These are phyloP conservation scores for Talaromyces sp. DNA, from an alignment of 2,329 filamentous ascomycete genomes.

Conservation along the genomic window DNA sequence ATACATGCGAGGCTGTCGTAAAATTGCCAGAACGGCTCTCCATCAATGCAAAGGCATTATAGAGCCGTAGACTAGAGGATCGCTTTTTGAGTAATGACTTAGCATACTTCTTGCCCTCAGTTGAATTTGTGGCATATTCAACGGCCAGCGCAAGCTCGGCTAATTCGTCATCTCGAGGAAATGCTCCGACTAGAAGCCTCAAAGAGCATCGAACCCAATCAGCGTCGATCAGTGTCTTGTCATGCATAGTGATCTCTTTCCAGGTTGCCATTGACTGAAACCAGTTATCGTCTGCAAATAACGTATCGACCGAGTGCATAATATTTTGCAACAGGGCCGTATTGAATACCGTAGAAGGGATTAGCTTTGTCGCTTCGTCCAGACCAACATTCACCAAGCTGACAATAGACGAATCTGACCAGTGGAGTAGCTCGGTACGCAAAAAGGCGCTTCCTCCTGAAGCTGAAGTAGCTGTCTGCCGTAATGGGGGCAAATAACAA, in stretches of 20 bases:
- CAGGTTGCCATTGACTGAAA: conserved; percentile 41
- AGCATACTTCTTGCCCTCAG: conserved; percentile 64
- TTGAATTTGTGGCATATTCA: conserved; percentile 56
- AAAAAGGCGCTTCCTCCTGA: conserved; percentile 58
- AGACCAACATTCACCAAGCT: conserved; percentile 21
- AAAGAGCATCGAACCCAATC: conserved; percentile 56
- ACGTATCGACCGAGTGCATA: conserved; percentile 49
- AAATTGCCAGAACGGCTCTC: conserved; percentile 61
- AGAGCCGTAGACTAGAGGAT: conserved; percentile 64
- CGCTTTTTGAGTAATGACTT: conserved; percentile 71
- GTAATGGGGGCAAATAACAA: conserved; percentile 60
- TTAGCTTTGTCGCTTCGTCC: conserved; percentile 25
- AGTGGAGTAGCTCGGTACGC: conserved; percentile 41
- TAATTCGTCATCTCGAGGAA: conserved; percentile 52
- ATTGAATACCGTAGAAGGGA: conserved; percentile 35
- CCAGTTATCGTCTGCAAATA: conserved; percentile 55
- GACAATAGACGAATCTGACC: conserved; percentile 25
- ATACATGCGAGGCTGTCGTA: conserved; percentile 62
- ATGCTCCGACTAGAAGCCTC: conserved; percentile 54
- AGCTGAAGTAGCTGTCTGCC: conserved; percentile 30
- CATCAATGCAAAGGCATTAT: conserved; percentile 75
- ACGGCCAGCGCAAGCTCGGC: conserved; percentile 71
- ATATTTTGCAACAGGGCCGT: conserved; percentile 35
- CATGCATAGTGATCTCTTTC: conserved; percentile 27
- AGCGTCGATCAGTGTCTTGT: conserved; percentile 39